Evolutionary conservation across 179 eudicot genomes (phyloP).

Genomic region (Beta corolliflora): DNA sequence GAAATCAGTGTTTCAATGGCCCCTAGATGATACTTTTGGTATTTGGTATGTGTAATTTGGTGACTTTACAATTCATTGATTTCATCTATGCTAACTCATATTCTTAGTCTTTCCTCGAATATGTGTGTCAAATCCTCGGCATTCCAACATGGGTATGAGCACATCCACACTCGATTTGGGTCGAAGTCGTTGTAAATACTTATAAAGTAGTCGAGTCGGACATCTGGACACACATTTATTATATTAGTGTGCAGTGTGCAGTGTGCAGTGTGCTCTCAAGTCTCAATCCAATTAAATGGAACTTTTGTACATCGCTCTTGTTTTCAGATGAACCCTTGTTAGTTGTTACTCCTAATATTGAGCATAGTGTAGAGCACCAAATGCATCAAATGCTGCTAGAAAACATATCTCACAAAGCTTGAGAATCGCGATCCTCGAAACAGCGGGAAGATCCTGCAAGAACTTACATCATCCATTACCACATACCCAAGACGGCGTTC

Average conservation of each 20-base stretch:
- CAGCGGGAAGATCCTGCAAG: neutral
- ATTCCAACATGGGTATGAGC: no score
- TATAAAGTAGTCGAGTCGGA: no score
- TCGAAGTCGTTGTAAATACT: no score
- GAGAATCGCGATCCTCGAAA: neutral
- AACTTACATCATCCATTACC: neutral
- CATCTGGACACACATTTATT: no score
- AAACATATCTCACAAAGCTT: neutral
- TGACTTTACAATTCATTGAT: neutral
- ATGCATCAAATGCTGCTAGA: neutral
- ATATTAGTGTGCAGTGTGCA: no score
- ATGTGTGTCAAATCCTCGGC: no score
- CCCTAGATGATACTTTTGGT: constrained; percentile 47
- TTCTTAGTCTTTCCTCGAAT: no score
- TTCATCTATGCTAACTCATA: neutral
- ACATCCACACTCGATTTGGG: no score
- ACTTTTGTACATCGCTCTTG: neutral
- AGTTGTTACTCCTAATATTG: no score
- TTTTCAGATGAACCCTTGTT: neutral
- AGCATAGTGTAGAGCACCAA: neutral
- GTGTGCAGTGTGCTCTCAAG: no score
- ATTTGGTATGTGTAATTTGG: neutral
- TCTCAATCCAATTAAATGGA: neutral
- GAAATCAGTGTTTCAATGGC: constrained; percentile 65
- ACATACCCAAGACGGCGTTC: neutral